These are phyloP conservation scores for Leccinum pachyderme DNA, from an alignment of 1,284 basidiomycete genomes.

Conservation along the genomic window DNA sequence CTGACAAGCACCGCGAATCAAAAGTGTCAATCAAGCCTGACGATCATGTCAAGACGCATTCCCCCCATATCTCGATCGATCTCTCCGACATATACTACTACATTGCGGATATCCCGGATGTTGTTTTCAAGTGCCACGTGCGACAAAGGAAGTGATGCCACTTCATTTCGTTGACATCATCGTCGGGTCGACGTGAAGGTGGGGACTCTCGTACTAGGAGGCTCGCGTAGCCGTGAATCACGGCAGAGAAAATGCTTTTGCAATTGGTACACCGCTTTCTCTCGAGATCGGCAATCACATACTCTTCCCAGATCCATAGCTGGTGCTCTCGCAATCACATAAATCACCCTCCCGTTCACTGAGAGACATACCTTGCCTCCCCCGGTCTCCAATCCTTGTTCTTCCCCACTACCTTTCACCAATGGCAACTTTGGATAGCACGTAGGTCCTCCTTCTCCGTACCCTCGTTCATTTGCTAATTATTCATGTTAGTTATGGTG, in stretches of 20 bases:
- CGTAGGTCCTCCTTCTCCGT: constrained; percentile 11
- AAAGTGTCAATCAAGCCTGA: not conserved
- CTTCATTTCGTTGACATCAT: not conserved
- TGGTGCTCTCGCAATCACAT: not conserved
- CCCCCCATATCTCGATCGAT: not conserved
- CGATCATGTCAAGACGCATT: not conserved
- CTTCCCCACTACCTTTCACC: not conserved
- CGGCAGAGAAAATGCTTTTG: not conserved
- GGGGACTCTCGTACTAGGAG: not conserved
- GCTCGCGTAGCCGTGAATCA: not conserved
- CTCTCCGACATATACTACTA: not conserved
- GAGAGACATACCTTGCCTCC: not conserved
- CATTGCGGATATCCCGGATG: not conserved
- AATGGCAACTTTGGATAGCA: constrained; percentile 19
- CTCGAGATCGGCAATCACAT: not conserved
- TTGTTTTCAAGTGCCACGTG: not conserved
- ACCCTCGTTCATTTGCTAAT: not conserved
- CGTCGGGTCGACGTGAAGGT: not conserved
- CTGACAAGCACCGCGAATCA: not conserved
- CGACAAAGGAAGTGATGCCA: not conserved
- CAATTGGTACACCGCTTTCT: not conserved
- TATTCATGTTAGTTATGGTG: constrained; percentile 41
- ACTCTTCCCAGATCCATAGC: not conserved
- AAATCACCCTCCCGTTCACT: not conserved
- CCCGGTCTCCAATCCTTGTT: not conserved